phyloP scores from a whole-genome alignment of 148 eudicot species.

The Chenopodium album region DNA sequence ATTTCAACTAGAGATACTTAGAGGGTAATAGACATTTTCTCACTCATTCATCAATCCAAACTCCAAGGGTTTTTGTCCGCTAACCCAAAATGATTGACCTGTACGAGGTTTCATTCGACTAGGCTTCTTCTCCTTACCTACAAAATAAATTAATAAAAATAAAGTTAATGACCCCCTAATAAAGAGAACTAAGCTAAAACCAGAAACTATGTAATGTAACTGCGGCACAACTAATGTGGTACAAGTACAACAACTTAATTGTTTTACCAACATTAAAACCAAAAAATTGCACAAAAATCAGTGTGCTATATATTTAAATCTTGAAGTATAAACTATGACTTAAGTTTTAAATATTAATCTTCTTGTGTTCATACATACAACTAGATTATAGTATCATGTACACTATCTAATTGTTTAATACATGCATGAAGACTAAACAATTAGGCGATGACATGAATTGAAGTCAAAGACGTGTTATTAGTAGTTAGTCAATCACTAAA shows the following conservation, averaged over 20 bases:
- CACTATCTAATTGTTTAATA: not conserved
- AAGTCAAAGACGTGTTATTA: conserved; percentile 8
- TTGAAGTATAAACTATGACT: not conserved
- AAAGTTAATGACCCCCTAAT: not conserved
- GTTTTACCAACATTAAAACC: not conserved
- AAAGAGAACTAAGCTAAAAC: conserved; percentile 1
- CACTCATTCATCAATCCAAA: too few species aligned
- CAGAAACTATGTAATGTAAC: conserved; percentile 18
- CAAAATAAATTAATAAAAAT: too few species aligned
- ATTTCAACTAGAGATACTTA: too few species aligned
- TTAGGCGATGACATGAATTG: not conserved
- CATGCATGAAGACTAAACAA: too few species aligned
- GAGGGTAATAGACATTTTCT: too few species aligned
- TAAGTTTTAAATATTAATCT: not conserved
- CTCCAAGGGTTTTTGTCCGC: too few species aligned
- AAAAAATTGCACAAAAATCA: not conserved
- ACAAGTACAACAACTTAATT: not conserved
- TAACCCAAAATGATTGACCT: too few species aligned
- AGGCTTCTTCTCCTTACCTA: too few species aligned
- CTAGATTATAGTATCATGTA: not conserved
- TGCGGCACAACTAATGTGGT: conserved; percentile 1
- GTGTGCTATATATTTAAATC: not conserved
- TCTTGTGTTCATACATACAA: not conserved
- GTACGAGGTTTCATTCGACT: too few species aligned
- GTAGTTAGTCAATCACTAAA: not conserved